phyloP scores from a whole-genome alignment of 306 rosid species.

The Casuarina glauca region DNA sequence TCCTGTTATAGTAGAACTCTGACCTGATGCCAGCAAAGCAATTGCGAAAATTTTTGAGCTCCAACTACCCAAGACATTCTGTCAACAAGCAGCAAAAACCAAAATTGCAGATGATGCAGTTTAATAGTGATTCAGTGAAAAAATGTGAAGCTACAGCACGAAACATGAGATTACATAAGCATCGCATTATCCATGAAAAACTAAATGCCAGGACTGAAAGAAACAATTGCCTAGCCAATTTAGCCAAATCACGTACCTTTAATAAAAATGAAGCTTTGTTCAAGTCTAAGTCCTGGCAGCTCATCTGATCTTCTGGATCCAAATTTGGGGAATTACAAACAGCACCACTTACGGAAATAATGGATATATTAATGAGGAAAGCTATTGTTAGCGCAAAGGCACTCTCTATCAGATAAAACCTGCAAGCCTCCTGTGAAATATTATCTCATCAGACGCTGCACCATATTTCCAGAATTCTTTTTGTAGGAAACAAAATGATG shows the following conservation, averaged over 20 bases:
- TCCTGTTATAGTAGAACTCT: conserved; percentile 98
- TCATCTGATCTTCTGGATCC: conserved; percentile 65
- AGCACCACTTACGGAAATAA: conserved; percentile 91
- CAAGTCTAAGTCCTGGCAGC: conserved; percentile 83
- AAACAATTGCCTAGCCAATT: neutral
- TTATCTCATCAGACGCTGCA: conserved; percentile 9
- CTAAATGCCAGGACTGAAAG: conserved; percentile 14
- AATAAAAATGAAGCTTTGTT: conserved; percentile 89
- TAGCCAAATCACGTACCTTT: conserved; percentile 49
- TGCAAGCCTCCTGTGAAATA: conserved; percentile 80
- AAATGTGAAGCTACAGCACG: neutral
- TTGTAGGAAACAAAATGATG: neutral
- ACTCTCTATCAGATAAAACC: conserved; percentile 87
- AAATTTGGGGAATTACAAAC: conserved; percentile 75
- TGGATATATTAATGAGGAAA: conserved; percentile 77
- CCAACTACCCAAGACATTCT: conserved; percentile 98
- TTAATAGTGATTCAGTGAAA: neutral
- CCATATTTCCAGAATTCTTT: conserved; percentile 1
- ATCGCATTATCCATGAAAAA: neutral
- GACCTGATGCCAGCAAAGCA: conserved; percentile 97
- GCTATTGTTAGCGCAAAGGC: conserved; percentile 91
- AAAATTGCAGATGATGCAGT: neutral
- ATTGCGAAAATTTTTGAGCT: conserved; percentile 90
- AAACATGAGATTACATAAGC: neutral
- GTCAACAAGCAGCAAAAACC: conserved; percentile 9